Base-by-base conservation (phyloP, 805 yeast genomes). In the Brettanomyces naardenensis region DNA sequence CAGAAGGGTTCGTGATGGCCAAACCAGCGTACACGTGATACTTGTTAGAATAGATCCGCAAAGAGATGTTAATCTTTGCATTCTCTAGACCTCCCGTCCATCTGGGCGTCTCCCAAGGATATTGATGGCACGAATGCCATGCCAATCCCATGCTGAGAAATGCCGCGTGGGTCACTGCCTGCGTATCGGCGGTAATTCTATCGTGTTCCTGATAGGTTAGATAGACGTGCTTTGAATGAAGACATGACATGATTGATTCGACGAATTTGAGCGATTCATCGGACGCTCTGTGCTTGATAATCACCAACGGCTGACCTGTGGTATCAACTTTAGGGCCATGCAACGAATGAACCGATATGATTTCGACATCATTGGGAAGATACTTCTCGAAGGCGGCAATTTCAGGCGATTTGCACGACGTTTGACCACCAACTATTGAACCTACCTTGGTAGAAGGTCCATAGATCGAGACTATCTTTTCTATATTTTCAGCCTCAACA, bases 11-110 rank as follows among this genome's bases (percentile, higher is more conserved):
- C 1, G 95, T 83, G 47, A 92, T 90, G 7, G 97, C 97, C 51
- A 92, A 67, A 0, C 98, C 98, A 4, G 97, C 97, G 54, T 92
- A 92, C 22, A 92, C 97, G 58, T 92, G 98, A 95, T 96, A 92
- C 61, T 89, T 88, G 61, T 89, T 92, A 14, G 95, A 78, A 58
- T 71, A 92, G 36, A 92, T 92, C 45, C 98, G 68, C 55, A 92
- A 62, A 1, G 97, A 83, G 23, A 92, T 88, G 56, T 92, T 92
- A 54, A 89, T 84, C 52, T 92, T 92, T 13, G 95, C 97, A 56
- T 92, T 90, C 57, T 92, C 98, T 33, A 92, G 68, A 2, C 98
- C 97, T 11, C 97, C 97, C 19, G 77, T 64, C 90, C 95, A 88
- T 53, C 80, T 75, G 1, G 80, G 73, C 3, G 78, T 71, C 45